Percentiles rank a stretch among this genome's conserved stretches.
phyloP scores from a whole-genome alignment of 371 early-diverging fungal genomes.

The Lichtheimia corymbifera region DNA sequence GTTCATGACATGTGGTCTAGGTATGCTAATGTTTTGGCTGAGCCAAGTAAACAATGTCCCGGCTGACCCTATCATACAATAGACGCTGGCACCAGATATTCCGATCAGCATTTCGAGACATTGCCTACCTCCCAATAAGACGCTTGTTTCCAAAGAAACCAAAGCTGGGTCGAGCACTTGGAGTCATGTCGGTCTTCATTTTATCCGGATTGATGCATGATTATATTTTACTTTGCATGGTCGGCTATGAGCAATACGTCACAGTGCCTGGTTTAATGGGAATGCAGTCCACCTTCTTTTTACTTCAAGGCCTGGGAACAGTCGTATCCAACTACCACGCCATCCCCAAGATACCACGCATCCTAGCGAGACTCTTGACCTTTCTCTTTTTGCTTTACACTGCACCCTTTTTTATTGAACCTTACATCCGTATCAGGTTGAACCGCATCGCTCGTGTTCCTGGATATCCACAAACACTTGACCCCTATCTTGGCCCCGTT shows the following conservation, averaged over 20 bases:
- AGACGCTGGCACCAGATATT: constrained; percentile 42
- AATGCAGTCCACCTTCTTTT: constrained; percentile 30
- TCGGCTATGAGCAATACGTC: constrained; percentile 17
- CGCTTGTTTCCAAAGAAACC: constrained; percentile 13
- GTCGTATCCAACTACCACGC: background rate
- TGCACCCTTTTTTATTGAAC: constrained; percentile 35
- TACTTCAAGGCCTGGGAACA: constrained; percentile 24
- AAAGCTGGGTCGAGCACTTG: constrained; percentile 18
- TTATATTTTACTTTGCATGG: constrained; percentile 31
- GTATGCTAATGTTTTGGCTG: background rate
- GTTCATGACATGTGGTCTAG: constrained; percentile 33
- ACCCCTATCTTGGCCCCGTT: constrained; percentile 19
- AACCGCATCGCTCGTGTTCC: constrained; percentile 27
- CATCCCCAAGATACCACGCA: background rate
- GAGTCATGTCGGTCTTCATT: constrained; percentile 28
- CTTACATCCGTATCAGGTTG: constrained; percentile 30
- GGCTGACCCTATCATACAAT: background rate
- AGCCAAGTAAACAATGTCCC: background rate
- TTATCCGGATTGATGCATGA: constrained; percentile 42
- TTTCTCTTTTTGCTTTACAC: constrained; percentile 28
- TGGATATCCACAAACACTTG: constrained; percentile 30
- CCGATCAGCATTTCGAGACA: constrained; percentile 26
- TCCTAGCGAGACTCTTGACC: background rate
- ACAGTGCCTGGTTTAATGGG: constrained; percentile 21
- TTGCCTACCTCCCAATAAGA: constrained; percentile 28